phyloP scores from a whole-genome alignment of 805 yeast species.

The Cyberlindnera euphorbiae region DNA sequence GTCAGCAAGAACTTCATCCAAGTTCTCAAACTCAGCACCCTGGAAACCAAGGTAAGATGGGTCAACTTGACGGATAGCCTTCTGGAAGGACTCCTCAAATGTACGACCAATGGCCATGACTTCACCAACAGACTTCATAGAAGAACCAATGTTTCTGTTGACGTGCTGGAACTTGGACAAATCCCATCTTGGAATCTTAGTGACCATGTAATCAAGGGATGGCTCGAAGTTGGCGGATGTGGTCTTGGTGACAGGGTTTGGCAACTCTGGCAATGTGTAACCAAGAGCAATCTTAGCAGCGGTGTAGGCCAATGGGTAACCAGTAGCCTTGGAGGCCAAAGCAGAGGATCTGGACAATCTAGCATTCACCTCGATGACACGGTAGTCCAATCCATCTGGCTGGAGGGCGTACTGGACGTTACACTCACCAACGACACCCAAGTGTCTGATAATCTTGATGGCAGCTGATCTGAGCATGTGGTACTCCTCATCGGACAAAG shows the following conservation, averaged over 20 bases:
- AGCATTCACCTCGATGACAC: conserved; percentile 97
- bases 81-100: conserved; percentile 96
- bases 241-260: conserved; percentile 93
- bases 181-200: conserved; percentile 99
- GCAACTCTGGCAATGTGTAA: conserved; percentile 89
- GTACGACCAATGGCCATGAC: conserved; percentile 99
- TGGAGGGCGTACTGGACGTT: conserved; percentile 95
- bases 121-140: conserved; percentile 99
- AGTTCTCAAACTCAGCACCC: conserved; percentile 73
- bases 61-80: conserved; percentile 94
- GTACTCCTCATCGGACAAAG: conserved; percentile 93
- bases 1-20: conserved; percentile 71
- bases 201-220: conserved; percentile 91
- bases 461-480: conserved; percentile 98
- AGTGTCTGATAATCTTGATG: conserved; percentile 92
- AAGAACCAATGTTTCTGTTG: conserved; percentile 86
- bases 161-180: conserved; percentile 92
- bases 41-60: conserved; percentile 90
- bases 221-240: conserved; percentile 98
- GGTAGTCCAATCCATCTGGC: conserved; percentile 91
- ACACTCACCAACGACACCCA: conserved; percentile 99
- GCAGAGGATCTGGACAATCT: conserved; percentile 97
- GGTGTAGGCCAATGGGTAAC: conserved; percentile 96
- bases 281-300: conserved; percentile 97
- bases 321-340: conserved; percentile 96